Percentiles rank a stretch among this genome's conserved stretches.
phyloP scores from a whole-genome alignment of 352 stramenopile species.

The Phytophthora constricta region DNA sequence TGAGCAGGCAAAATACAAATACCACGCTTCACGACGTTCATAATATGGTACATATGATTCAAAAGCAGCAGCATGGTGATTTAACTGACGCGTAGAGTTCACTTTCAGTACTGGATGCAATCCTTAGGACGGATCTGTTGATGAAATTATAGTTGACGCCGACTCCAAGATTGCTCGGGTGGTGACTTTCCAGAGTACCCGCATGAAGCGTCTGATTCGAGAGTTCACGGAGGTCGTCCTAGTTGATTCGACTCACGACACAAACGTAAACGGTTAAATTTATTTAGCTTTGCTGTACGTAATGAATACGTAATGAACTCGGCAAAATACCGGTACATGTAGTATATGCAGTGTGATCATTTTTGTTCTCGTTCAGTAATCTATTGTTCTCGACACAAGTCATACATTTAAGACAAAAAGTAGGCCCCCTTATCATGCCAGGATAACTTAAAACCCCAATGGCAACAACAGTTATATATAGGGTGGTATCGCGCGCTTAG shows the following conservation, averaged over 20 bases:
- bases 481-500: too few relatives aligned
- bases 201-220: conserved; percentile 14
- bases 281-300: conserved; percentile 13
- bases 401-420: too few relatives aligned
- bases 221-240: conserved; percentile 17
- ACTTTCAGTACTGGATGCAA: background rate
- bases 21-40: conserved; percentile 13
- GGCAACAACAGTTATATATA: too few relatives aligned
- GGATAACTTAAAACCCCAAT: too few relatives aligned
- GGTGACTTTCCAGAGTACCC: conserved; percentile 7
- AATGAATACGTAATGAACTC: too few relatives aligned
- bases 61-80: background rate
- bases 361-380: background rate
- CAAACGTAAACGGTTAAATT: conserved; percentile 21
- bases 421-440: too few relatives aligned
- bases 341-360: background rate
- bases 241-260: conserved; percentile 15
- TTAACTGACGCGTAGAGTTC: conserved; percentile 1
- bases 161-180: conserved; percentile 1
- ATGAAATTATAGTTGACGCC: background rate
- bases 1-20: conserved; percentile 8
- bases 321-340: conserved; percentile 9
- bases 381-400: too few relatives aligned
- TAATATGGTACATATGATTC: conserved; percentile 14
- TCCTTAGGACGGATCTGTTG: background rate